These are phyloP conservation scores for Plasmodium blacklocki DNA, from an alignment of 169 alveolate genomes.

Conservation along the genomic window DNA sequence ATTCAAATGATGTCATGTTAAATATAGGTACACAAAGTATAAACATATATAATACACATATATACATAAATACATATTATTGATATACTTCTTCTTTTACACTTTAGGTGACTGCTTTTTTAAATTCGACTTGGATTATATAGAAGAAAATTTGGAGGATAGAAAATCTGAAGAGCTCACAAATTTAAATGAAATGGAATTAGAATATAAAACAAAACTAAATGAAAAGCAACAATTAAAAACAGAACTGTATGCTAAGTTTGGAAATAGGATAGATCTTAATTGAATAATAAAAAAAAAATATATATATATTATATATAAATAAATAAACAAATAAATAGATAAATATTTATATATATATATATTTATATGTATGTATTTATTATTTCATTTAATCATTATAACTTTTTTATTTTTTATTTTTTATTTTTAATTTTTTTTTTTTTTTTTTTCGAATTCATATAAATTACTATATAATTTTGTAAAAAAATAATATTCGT, in stretches of 20 bases:
- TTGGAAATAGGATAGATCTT: conserved; percentile 74
- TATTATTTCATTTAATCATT: too few species aligned
- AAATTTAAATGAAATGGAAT: conserved; percentile 65
- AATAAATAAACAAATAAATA: too few species aligned
- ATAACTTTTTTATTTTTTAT: too few species aligned
- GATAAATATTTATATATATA: background rate
- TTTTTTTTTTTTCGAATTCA: too few species aligned
- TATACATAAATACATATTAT: background rate
- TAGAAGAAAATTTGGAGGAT: conserved; percentile 49
- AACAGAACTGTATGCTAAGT: conserved; percentile 75
- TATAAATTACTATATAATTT: too few species aligned
- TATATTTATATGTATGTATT: background rate
- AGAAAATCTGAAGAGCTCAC: conserved; percentile 26
- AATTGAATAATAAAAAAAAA: conserved; percentile 9
- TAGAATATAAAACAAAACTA: conserved; percentile 34
- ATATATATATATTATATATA: too few species aligned
- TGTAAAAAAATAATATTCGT: too few species aligned
- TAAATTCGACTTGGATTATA: conserved; percentile 38
- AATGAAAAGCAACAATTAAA: conserved; percentile 64
- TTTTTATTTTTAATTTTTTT: too few species aligned
- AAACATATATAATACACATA: background rate
- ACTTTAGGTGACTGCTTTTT: conserved; percentile 65
- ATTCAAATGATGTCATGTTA: conserved; percentile 55
- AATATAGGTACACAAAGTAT: conserved; percentile 36
- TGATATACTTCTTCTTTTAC: background rate